Conservation (phyloP, 1,284 basidiomycete genomes). For the Ustilago curta region DNA sequence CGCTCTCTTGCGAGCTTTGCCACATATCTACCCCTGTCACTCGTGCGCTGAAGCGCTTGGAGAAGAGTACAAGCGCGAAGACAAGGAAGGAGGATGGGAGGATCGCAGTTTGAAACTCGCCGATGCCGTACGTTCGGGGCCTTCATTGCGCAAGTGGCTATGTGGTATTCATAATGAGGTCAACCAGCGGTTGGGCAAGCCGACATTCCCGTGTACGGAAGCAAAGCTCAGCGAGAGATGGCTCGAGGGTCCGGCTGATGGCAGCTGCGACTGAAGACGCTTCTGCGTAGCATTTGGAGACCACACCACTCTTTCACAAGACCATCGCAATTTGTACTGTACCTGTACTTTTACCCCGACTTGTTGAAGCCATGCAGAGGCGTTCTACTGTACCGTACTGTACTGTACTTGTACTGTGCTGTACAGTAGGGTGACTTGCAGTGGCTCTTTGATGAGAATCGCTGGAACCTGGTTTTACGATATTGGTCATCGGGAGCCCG, state of each 20-base stretch:
- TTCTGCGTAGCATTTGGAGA: neutral
- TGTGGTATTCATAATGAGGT: slow-evolving; percentile 68
- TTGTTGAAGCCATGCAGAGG: neutral
- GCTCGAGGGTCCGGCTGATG: slow-evolving; percentile 62
- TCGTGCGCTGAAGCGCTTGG: slow-evolving; percentile 59
- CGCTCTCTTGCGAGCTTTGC: slow-evolving; percentile 55
- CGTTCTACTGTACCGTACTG: no score
- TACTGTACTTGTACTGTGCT: no score
- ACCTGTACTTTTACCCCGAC: slow-evolving; percentile 18
- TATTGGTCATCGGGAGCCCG: no score
- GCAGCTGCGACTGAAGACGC: slow-evolving; percentile 53
- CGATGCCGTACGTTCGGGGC: slow-evolving; percentile 37
- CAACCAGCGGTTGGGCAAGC: slow-evolving; percentile 65
- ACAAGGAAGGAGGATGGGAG: slow-evolving; percentile 45
- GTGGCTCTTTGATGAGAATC: no score
- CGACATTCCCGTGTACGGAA: slow-evolving; percentile 57
- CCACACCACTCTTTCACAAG: slow-evolving; percentile 13
- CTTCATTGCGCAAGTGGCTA: slow-evolving; percentile 56
- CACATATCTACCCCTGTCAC: slow-evolving; percentile 64
- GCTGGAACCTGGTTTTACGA: neutral
- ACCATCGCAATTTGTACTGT: slow-evolving; percentile 18
- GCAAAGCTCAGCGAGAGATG: slow-evolving; percentile 55
- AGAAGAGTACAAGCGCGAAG: slow-evolving; percentile 52
- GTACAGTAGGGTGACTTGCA: no score
- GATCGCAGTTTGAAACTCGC: slow-evolving; percentile 32